Evolutionary conservation across 805 yeast genomes (phyloP), one percentile per base, ranked within the genome.

Genomic region (Yarrowia bubula): DNA sequence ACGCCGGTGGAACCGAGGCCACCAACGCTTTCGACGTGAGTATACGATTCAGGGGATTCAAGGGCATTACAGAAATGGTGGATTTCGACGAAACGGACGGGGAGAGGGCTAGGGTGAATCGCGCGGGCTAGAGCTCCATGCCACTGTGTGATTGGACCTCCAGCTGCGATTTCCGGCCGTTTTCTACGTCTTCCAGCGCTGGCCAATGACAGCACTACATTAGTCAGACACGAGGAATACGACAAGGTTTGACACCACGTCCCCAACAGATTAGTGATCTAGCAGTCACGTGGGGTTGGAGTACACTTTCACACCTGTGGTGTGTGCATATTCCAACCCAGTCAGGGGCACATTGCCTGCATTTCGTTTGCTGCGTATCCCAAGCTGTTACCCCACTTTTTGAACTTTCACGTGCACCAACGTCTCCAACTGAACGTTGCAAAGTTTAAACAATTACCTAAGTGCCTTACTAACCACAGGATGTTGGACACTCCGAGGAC

Each of bases 401-500:
- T 22, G 58, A 51, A 51, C 58, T 51, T 51, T 51, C 58, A 51
- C 58, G 43, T 51, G 58, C 58, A 48, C 55, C 55, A 17, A 13
- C 41, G 31, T 33, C 17, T 33, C 7, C 10, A 17, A 48, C 7
- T 8, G 31, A 17, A 17, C 28, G 41, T 35, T 47, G 15, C 38
- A 35, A 48, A 48, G 55, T 83, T 41, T 48, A 48, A 48, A 3
- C 13, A 37, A 15, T 32, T 32, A 32, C 39, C 53, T 47, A 47
- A 46, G 9, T 18, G 4, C 2, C 8, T 7, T 22, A 55, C 61
- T 55, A 55, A 55, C 61, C 11, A n/a, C 28, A 55, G 61, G 97
- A 91, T 73, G 92, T 95, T 74, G 99, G 99, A 39, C 99, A 95
- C 79, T 91, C 98, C 39, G 98, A 92, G 68, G 97, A 92, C 70